Evolutionary conservation across 2,329 filamentous ascomycete genomes (phyloP).

Genomic region (Ilyonectria sp.): DNA sequence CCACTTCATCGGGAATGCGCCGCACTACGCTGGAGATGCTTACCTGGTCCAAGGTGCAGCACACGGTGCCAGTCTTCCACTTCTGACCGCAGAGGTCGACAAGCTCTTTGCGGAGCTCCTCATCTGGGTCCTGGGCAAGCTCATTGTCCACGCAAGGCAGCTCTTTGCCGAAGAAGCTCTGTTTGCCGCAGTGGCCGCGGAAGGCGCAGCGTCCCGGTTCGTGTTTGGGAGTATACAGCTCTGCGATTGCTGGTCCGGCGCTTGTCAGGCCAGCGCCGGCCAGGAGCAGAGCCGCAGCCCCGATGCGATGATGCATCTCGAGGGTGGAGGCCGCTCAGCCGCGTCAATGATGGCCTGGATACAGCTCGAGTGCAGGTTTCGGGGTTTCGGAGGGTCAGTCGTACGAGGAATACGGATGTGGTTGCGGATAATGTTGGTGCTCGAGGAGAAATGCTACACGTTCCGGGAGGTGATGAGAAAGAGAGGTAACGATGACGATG

Average conservation of each 20-base stretch:
- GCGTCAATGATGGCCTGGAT: slow-evolving; percentile 14
- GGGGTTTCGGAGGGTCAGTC: slow-evolving; percentile 36
- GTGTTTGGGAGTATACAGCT: slow-evolving; percentile 73
- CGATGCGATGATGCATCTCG: slow-evolving; percentile 54
- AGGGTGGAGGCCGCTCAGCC: slow-evolving; percentile 38
- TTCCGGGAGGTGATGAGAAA: slow-evolving; percentile 1
- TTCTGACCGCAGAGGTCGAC: slow-evolving; percentile 88
- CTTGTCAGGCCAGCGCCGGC: slow-evolving; percentile 14
- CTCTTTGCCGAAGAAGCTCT: slow-evolving; percentile 90
- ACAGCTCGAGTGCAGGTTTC: slow-evolving; percentile 34
- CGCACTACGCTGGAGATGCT: slow-evolving; percentile 26
- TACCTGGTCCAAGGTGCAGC: slow-evolving; percentile 87
- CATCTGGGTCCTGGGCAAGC: slow-evolving; percentile 80
- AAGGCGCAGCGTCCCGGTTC: slow-evolving; percentile 92
- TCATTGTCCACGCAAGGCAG: slow-evolving; percentile 95
- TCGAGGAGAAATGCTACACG: slow-evolving; percentile 8
- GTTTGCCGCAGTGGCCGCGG: slow-evolving; percentile 91
- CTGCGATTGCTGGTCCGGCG: slow-evolving; percentile 42
- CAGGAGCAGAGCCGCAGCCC: slow-evolving; percentile 50
- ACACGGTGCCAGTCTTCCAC: slow-evolving; percentile 88
- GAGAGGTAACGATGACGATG: slow-evolving; percentile 13
- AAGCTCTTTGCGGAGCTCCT: slow-evolving; percentile 81
- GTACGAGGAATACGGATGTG: slow-evolving; percentile 25
- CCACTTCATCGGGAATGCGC: slow-evolving; percentile 31
- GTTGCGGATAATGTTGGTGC: slow-evolving; percentile 33